These are phyloP conservation scores for Candida loeiensis DNA, from an alignment of 805 yeast genomes.

Conservation along the genomic window DNA sequence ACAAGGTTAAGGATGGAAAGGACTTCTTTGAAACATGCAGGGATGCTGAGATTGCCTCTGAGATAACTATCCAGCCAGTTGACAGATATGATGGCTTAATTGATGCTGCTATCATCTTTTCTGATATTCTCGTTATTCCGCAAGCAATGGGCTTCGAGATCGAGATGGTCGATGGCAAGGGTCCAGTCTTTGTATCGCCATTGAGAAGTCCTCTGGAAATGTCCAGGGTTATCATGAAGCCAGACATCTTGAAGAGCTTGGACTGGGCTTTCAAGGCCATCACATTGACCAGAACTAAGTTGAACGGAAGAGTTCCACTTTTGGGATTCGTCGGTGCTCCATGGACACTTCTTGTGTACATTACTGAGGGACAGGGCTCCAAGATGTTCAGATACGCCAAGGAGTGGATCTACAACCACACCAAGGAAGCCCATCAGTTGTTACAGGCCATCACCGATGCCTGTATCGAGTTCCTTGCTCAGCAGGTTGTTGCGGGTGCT, in stretches of 20 bases:
- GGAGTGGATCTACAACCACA: constrained; percentile 84
- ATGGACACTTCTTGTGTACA: constrained; percentile 94
- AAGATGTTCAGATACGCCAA: constrained; percentile 87
- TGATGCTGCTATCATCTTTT: constrained; percentile 96
- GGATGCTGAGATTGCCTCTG: constrained; percentile 90
- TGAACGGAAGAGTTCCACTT: constrained; percentile 88
- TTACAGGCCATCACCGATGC: constrained; percentile 79
- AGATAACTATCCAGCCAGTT: constrained; percentile 92
- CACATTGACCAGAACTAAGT: constrained; percentile 79
- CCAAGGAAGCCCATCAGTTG: constrained; percentile 65
- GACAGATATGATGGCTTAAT: constrained; percentile 83
- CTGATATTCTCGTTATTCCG: constrained; percentile 93
- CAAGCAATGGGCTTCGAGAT: constrained; percentile 98
- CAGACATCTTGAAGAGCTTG: constrained; percentile 71
- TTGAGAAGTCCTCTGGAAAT: constrained; percentile 72
- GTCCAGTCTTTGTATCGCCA: constrained; percentile 91
- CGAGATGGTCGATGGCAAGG: constrained; percentile 89
- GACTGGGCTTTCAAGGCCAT: constrained; percentile 97
- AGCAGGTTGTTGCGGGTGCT: constrained; percentile 96
- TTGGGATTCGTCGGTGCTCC: constrained; percentile 98
- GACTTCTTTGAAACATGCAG: constrained; percentile 96
- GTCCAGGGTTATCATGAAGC: constrained; percentile 52
- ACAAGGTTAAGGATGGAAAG: constrained; percentile 74
- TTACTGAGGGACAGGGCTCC: constrained; percentile 97
- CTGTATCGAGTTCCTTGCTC: constrained; percentile 87